Evolutionary conservation across 495 filamentous ascomycete species (phyloP).

Genomic region (Zalerion maritima): DNA sequence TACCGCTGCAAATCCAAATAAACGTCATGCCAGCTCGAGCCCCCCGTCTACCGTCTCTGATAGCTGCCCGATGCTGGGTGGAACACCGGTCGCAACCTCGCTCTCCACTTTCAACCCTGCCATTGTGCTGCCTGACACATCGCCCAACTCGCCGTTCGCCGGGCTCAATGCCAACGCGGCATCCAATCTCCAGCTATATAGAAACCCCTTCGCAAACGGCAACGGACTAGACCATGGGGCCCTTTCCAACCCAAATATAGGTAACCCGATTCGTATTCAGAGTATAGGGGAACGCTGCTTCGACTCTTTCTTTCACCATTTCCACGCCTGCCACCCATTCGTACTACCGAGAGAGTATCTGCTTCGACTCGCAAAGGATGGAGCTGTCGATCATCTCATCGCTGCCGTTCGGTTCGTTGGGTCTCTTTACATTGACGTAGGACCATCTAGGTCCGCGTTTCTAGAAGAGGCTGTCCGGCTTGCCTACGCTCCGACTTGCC

Average conservation of each 20-base stretch:
- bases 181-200: conserved; percentile 21
- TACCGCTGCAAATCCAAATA: conserved; percentile 32
- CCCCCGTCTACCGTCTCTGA: conserved; percentile 15
- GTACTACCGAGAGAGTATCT: conserved; percentile 35
- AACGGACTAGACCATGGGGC: conserved; percentile 17
- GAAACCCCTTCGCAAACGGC: conserved; percentile 18
- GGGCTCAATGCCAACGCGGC: too few relatives aligned
- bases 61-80: conserved; percentile 32
- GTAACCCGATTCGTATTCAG: conserved; percentile 13
- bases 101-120: conserved; percentile 21
- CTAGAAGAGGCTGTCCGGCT: conserved; percentile 43
- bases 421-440: conserved; percentile 42
- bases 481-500: conserved; percentile 30
- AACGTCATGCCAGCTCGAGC: conserved; percentile 32
- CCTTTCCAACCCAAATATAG: conserved; percentile 11
- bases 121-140: conserved; percentile 22
- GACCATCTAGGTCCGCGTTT: conserved; percentile 32
- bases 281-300: conserved; percentile 34
- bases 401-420: conserved; percentile 59
- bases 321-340: conserved; percentile 57
- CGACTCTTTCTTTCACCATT: conserved; percentile 45
- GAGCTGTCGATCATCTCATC: conserved; percentile 24
- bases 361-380: conserved; percentile 28
- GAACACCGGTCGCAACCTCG: conserved; percentile 13
- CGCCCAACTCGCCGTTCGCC: conserved; percentile 23